A percentile compares a stretch with the other conserved stretches of the same genome.
These are phyloP conservation scores for Colletotrichum zoysiae DNA, from an alignment of 2,329 filamentous ascomycete genomes.

Conservation along the genomic window DNA sequence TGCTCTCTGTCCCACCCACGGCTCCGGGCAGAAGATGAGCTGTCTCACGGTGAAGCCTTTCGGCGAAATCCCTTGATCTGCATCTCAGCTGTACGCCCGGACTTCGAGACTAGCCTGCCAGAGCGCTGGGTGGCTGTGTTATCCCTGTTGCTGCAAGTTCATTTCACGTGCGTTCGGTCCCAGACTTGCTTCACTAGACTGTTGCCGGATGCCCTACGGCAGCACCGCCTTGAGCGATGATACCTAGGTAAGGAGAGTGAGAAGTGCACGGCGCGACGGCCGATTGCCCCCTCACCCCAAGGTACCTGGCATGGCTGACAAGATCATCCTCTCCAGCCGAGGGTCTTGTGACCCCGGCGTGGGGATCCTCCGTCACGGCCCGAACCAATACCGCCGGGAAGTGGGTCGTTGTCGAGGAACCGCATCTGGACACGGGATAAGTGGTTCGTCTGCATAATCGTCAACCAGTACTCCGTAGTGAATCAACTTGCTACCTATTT, in stretches of 20 bases:
- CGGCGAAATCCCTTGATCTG: neutral
- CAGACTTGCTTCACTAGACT: neutral
- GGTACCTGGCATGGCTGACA: neutral
- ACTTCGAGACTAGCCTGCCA: neutral
- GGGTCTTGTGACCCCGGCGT: neutral
- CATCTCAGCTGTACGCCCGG: slow-evolving; percentile 9
- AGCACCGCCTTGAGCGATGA: neutral
- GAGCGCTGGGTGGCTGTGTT: slow-evolving; percentile 20
- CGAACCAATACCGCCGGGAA: slow-evolving; percentile 1
- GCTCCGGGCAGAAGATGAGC: slow-evolving; percentile 15
- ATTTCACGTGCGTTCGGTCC: neutral
- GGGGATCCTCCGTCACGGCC: neutral
- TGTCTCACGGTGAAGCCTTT: slow-evolving; percentile 24
- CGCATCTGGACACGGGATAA: neutral
- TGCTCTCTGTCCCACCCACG: neutral
- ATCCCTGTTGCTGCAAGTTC: neutral
- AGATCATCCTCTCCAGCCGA: neutral
- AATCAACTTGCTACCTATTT: neutral
- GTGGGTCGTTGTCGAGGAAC: neutral
- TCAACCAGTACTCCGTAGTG: neutral
- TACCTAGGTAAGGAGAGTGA: neutral
- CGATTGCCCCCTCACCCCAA: neutral
- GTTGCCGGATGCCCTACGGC: neutral
- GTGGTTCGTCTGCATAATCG: neutral
- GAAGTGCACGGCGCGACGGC: neutral